A percentile compares a stretch with the other conserved stretches of the same genome.
Evolutionary conservation across 306 rosid genomes (phyloP).

Genomic region (Pyrus communis): DNA sequence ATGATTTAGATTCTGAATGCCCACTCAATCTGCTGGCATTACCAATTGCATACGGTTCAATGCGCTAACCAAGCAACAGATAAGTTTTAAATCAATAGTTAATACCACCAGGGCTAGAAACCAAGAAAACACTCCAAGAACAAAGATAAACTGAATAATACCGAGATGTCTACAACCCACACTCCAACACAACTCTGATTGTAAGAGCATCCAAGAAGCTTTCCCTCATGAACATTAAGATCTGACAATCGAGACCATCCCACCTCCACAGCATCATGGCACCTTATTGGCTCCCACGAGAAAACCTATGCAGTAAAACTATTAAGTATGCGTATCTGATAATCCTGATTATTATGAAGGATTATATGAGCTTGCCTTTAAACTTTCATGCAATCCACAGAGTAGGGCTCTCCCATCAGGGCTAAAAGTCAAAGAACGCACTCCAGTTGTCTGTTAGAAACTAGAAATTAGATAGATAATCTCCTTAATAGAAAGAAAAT

Average conservation of each 20-base stretch:
- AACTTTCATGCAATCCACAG: conserved; percentile 95
- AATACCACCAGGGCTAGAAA: conserved; percentile 18
- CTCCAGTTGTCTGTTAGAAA: conserved; percentile 73
- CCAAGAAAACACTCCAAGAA: conserved; percentile 3
- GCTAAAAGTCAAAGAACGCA: conserved; percentile 81
- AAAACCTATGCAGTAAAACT: conserved; percentile 47
- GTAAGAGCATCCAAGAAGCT: conserved; percentile 96
- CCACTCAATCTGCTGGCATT: conserved; percentile 61
- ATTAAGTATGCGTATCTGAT: conserved; percentile 1
- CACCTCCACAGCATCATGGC: conserved; percentile 86
- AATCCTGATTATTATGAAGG: conserved; percentile 18
- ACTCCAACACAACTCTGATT: conserved; percentile 99
- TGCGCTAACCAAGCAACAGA: conserved; percentile 49
- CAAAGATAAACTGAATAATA: conserved; percentile 23
- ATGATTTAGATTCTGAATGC: conserved; percentile 66
- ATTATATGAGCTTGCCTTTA: conserved; percentile 54
- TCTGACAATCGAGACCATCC: conserved; percentile 97
- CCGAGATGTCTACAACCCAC: conserved; percentile 99
- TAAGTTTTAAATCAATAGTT: conserved; percentile 16
- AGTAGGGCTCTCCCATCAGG: conserved; percentile 97
- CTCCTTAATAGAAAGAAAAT: neutral
- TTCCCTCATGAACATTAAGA: conserved; percentile 96
- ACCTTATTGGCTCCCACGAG: conserved; percentile 95
- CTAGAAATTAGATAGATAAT: conserved; percentile 1
- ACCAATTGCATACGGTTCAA: conserved; percentile 72